phyloP scores from a whole-genome alignment of 148 eudicot genomes.

The Euryodendron excelsum region DNA sequence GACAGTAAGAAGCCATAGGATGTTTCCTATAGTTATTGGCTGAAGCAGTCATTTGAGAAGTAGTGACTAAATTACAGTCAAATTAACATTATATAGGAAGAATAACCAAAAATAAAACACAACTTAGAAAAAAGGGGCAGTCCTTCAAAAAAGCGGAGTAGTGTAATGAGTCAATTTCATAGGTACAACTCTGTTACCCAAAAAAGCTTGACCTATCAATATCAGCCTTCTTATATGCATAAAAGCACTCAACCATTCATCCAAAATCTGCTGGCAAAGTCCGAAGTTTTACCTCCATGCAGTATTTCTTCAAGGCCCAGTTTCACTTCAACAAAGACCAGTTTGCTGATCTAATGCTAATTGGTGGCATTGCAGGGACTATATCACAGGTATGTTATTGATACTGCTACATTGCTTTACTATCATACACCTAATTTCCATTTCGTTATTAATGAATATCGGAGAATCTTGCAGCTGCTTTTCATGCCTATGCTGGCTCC shows the following conservation, averaged over 20 bases:
- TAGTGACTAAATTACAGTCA: no score
- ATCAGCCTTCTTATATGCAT: no score
- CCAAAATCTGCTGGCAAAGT: background rate
- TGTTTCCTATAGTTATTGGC: no score
- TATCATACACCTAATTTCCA: background rate
- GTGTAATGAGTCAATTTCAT: no score
- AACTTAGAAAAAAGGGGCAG: no score
- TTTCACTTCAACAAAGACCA: conserved; percentile 73
- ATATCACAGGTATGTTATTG: conserved; percentile 51
- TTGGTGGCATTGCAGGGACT: conserved; percentile 48
- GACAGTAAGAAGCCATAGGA: no score
- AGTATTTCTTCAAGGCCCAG: conserved; percentile 72
- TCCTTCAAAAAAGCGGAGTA: no score
- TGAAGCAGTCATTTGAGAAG: no score
- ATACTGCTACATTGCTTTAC: background rate
- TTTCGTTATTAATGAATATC: background rate
- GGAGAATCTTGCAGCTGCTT: conserved; percentile 44
- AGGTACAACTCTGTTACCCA: no score
- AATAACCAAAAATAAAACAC: no score
- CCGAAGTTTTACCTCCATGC: conserved; percentile 15
- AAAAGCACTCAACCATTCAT: no score
- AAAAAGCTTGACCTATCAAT: no score
- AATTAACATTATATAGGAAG: background rate
- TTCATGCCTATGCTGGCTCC: conserved; percentile 69
- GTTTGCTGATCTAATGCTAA: conserved; percentile 65